Conservation (phyloP, 768 basidiomycete species). For the Pisolithus marmoratus region DNA sequence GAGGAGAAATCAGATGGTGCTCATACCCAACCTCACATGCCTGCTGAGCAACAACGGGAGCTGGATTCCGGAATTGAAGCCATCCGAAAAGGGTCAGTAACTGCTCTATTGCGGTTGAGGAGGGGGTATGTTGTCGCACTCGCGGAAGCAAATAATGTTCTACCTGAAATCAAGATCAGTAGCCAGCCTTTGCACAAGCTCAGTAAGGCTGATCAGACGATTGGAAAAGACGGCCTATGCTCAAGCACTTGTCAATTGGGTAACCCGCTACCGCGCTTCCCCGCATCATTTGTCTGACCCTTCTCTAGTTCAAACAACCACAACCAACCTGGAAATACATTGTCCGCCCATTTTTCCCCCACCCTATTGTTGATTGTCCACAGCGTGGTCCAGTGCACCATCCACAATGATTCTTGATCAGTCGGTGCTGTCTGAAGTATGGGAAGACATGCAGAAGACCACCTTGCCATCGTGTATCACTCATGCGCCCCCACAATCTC, state of each 20-base stretch:
- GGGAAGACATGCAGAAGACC: conserved; percentile 5
- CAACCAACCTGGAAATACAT: not conserved
- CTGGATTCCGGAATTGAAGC: not conserved
- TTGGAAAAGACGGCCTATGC: too few species aligned
- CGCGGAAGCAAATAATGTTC: not conserved
- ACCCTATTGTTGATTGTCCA: not conserved
- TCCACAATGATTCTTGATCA: not conserved
- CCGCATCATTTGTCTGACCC: too few species aligned
- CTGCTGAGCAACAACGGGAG: not conserved
- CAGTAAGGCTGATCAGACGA: too few species aligned
- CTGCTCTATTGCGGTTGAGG: not conserved
- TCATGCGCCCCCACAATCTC: conserved; percentile 25
- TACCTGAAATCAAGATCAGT: too few species aligned
- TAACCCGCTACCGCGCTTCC: too few species aligned
- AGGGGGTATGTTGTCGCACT: not conserved
- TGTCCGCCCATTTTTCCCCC: not conserved
- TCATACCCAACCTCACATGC: not conserved
- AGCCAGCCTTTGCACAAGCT: too few species aligned
- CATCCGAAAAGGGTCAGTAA: not conserved
- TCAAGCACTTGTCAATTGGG: too few species aligned
- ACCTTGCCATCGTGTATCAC: conserved; percentile 15
- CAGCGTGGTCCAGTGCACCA: not conserved
- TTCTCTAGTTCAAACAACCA: not conserved
- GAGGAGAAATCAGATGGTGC: not conserved
- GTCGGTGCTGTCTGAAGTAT: not conserved